phyloP scores from a whole-genome alignment of 225 moss, liverwort and hornwort species.

The Marchantia polymorpha region DNA sequence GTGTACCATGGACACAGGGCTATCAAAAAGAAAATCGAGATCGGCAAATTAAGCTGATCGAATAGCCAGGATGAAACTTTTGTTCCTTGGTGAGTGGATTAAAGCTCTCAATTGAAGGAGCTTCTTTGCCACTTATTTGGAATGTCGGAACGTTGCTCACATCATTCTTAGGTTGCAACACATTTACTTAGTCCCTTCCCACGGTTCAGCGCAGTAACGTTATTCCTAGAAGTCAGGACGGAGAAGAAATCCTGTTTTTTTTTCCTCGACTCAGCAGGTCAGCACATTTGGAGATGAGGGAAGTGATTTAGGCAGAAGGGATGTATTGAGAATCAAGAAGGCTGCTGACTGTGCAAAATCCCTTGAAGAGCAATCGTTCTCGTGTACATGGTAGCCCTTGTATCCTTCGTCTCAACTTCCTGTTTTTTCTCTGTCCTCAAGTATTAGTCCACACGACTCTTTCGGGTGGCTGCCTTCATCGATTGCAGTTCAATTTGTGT shows the following conservation, averaged over 20 bases:
- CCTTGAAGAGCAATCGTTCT: not conserved
- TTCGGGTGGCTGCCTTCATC: not conserved
- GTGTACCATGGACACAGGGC: conserved; percentile 79
- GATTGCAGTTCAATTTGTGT: too few species aligned
- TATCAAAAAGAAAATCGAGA: conserved; percentile 87
- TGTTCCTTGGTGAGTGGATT: not conserved
- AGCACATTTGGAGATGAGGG: not conserved
- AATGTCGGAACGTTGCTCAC: not conserved
- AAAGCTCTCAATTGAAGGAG: conserved; percentile 8
- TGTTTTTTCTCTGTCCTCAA: not conserved
- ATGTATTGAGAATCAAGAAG: conserved; percentile 14
- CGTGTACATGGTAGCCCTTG: not conserved
- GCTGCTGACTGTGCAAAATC: conserved; percentile 11
- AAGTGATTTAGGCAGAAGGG: conserved; percentile 4
- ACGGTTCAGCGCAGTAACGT: conserved; percentile 11
- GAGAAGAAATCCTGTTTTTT: not conserved
- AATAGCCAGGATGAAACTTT: not conserved
- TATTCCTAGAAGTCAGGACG: conserved; percentile 2
- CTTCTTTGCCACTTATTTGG: not conserved
- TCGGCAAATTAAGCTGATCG: conserved; percentile 57
- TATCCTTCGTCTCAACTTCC: not conserved
- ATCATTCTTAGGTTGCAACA: conserved; percentile 17
- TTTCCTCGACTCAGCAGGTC: conserved; percentile 1
- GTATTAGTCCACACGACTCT: not conserved
- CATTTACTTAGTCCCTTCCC: conserved; percentile 14